Evolutionary conservation across 805 yeast genomes (phyloP), one percentile per base, ranked within the genome.

Genomic region (Starmerella geochares): DNA sequence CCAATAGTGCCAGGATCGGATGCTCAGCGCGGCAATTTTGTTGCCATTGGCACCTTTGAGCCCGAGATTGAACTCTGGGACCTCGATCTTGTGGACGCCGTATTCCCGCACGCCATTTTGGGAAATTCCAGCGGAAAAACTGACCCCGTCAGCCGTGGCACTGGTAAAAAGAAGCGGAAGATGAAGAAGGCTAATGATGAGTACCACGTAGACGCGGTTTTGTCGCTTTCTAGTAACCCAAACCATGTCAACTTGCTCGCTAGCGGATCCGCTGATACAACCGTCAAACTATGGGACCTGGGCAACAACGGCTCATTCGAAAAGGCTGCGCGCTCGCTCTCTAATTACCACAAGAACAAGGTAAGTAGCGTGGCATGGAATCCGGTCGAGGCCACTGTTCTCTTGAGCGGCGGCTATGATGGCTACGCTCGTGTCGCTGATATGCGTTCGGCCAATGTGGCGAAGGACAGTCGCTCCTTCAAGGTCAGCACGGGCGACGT

Each of bases 11-110:
- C 58, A 0, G 46, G 49, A 1, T 17, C 47, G 3, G 58, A 67
- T 13, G 70, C 71, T 31, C 75, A 78, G 53, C 68, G 79, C 27
- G 96, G 94, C 10, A 92, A 87, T 67, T 87, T 86, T 67, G 97
- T 94, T 2, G 98, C 98, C 13, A 73, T 92, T 56, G 97, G 97
- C 63, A 85, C 97, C 2, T 90, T 92, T 65, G 97, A 90, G 60
- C 98, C 98, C 36, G 94, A 84, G 63, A 90, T 92, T 66, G 98
- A 92, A 69, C 76, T 92, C 54, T 92, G 97, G 97, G 87, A 92
- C 67, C 71, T 92, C 61, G 98, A 92, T 65, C 80, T 82, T 55
- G 72, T 90, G 31, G 97, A 92, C 59, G 86, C 86, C 61, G 90
- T 95, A 24, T 90, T 85, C 75, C 98, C 98, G 13, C 95, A 88